Conservation (phyloP, 2,329 filamentous ascomycete species). For the Hypoxylon sp. region DNA sequence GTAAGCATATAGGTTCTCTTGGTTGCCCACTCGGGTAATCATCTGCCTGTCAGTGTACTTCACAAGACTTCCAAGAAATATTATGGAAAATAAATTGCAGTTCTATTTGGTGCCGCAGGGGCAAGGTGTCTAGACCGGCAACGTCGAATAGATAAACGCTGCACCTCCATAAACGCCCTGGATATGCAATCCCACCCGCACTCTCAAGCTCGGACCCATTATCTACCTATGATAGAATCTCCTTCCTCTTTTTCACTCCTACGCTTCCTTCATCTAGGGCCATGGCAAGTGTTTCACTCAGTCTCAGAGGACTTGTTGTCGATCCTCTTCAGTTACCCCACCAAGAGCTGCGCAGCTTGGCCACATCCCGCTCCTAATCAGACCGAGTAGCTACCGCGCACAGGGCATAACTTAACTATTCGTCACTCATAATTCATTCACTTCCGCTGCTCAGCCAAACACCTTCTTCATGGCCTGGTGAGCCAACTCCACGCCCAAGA, state of each 20-base stretch:
- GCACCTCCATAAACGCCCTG: constrained; percentile 28
- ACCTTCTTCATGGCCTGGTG: constrained; percentile 86
- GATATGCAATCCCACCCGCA: constrained; percentile 36
- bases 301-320: not conserved
- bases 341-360: not conserved
- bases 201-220: constrained; percentile 12
- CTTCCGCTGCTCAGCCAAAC: constrained; percentile 64
- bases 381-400: not conserved
- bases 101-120: constrained; percentile 16
- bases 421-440: not conserved
- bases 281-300: not conserved
- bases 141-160: constrained; percentile 18
- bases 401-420: not conserved
- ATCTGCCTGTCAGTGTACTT: not conserved
- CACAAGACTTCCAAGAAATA: not conserved
- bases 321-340: not conserved
- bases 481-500: constrained; percentile 86
- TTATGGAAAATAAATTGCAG: not conserved
- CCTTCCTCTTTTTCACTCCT: not conserved
- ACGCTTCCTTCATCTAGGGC: not conserved
- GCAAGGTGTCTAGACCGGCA: constrained; percentile 5
- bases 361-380: not conserved
- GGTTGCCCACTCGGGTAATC: not conserved
- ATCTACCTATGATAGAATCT: constrained; percentile 1
- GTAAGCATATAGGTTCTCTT: constrained; percentile 7